Base-by-base conservation (phyloP, 306 rosid species). In the Sesbania bispinosa region DNA sequence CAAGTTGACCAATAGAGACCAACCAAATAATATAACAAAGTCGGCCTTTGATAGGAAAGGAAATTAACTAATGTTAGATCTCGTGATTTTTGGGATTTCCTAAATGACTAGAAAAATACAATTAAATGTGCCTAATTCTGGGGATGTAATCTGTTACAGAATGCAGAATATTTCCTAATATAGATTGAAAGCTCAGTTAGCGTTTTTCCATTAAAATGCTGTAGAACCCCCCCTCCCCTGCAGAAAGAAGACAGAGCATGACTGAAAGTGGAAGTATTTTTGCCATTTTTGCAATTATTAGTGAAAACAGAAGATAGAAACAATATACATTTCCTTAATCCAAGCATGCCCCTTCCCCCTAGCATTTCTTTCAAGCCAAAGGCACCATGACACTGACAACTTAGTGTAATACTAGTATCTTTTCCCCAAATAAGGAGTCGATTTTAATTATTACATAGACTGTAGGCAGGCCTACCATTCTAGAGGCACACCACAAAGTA, bases 291-390 rank as follows among this genome's bases (percentile, higher is more conserved):
- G n/a, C 20, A 23, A 42, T 6, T 61, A 46, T 8, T 1, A 38
- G 67, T 61, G 18, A 11, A 10, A 39, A 60, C 5, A 35, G 32
- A 18, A 35, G 36, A 61, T 3, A 2, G 48, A 41, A 39, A 62
- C 33, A 38, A 35, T 4, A 19, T 10, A 24, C 47, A 62, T 13
- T 39, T 41, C 23, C 35, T 6, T 23, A n/a, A 41, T 21, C 21
- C n/a, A 38, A 62, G 23, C 39, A 43, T 1, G 23, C 4, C 36
- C 52, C n/a, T n/a, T n/a, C n/a, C n/a, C n/a, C n/a, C 35, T 6
- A 42, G 14, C 69, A 7, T 50, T 67, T 76, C 52, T 57, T 70
- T 33, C 68, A 10, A 60, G 21, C 72, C n/a, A 72, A 45, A 30
- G 59, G 48, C 15, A 59, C 32, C 35, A 19, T 18, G 41, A 47